These are phyloP conservation scores for Hyphopichia buzzinii DNA, from an alignment of 1,139 yeast genomes.

Conservation along the genomic window DNA sequence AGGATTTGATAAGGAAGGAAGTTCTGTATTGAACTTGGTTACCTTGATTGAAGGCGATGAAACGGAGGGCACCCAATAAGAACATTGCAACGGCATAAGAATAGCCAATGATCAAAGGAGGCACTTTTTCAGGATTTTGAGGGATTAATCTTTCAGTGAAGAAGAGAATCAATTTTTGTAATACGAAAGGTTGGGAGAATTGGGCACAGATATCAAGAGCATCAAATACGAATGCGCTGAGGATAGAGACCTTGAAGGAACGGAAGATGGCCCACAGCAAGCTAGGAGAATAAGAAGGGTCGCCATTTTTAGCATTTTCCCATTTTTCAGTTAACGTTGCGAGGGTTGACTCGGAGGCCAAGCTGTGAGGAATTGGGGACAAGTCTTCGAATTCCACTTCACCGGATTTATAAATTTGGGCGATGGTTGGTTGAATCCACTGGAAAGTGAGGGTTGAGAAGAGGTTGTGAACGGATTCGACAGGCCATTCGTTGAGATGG, in stretches of 20 bases:
- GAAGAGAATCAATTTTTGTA: constrained; percentile 20
- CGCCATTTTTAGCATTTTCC: constrained; percentile 3
- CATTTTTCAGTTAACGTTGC: constrained; percentile 3
- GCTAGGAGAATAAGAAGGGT: constrained; percentile 12
- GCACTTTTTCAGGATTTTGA: constrained; percentile 8
- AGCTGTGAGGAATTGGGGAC: constrained; percentile 10
- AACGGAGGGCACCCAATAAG: constrained; percentile 14
- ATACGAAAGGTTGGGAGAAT: constrained; percentile 21
- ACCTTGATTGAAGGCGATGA: constrained; percentile 19
- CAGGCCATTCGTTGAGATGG: constrained; percentile 22
- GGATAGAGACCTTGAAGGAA: constrained; percentile 11
- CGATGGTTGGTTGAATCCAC: constrained; percentile 25
- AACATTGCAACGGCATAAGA: constrained; percentile 18
- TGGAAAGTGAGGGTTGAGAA: constrained; percentile 21
- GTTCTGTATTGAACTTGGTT: constrained; percentile 27
- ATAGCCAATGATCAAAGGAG: constrained; percentile 25
- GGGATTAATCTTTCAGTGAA: constrained; percentile 9
- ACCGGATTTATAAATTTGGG: constrained; percentile 18
- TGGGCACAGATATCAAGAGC: constrained; percentile 12
- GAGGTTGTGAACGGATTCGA: constrained; percentile 22
- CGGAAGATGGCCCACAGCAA: constrained; percentile 14
- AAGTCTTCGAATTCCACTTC: constrained; percentile 21
- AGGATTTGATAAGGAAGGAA: constrained; percentile 18
- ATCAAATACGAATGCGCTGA: constrained; percentile 9
- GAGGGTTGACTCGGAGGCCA: constrained; percentile 5